A percentile compares a stretch with the other conserved stretches of the same genome.
phyloP scores from a whole-genome alignment of 176 grass and related monocot species.

The Carex kokanica region DNA sequence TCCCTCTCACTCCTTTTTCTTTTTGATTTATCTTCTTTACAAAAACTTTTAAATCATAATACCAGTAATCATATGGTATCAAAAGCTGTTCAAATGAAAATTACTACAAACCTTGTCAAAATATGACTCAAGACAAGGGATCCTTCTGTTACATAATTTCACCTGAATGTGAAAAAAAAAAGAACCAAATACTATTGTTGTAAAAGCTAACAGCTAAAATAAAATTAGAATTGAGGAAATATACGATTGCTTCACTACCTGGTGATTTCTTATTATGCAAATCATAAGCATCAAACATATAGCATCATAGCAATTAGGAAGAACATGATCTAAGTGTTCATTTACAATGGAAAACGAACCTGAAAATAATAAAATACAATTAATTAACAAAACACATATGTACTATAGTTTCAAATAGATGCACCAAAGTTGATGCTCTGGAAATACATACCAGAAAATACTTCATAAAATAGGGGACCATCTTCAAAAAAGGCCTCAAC shows the following conservation, averaged over 20 bases:
- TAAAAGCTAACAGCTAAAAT: slow-evolving; percentile 18
- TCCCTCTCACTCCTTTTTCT: background rate
- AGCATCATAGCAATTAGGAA: slow-evolving; percentile 68
- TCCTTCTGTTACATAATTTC: slow-evolving; percentile 63
- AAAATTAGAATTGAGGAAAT: background rate
- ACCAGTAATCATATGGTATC: background rate
- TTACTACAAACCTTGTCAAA: slow-evolving; percentile 66
- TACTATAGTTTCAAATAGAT: background rate
- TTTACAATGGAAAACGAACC: slow-evolving; percentile 77
- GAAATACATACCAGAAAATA: slow-evolving; percentile 59
- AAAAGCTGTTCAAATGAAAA: background rate
- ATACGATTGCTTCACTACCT: slow-evolving; percentile 35
- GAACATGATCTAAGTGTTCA: slow-evolving; percentile 58
- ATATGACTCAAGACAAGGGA: slow-evolving; percentile 70
- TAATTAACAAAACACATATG: slow-evolving; percentile 15
- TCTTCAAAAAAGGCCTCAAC: slow-evolving; percentile 72
- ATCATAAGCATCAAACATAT: slow-evolving; percentile 92
- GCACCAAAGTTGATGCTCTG: background rate
- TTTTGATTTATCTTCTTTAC: background rate
- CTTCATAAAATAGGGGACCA: slow-evolving; percentile 58
- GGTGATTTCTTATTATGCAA: slow-evolving; percentile 74
- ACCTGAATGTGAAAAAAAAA: slow-evolving; percentile 54
- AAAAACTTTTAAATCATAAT: background rate
- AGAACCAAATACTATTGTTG: background rate
- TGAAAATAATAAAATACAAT: slow-evolving; percentile 39